Evolutionary conservation across 768 basidiomycete genomes (phyloP).

Genomic region (Dendrothele bispora): DNA sequence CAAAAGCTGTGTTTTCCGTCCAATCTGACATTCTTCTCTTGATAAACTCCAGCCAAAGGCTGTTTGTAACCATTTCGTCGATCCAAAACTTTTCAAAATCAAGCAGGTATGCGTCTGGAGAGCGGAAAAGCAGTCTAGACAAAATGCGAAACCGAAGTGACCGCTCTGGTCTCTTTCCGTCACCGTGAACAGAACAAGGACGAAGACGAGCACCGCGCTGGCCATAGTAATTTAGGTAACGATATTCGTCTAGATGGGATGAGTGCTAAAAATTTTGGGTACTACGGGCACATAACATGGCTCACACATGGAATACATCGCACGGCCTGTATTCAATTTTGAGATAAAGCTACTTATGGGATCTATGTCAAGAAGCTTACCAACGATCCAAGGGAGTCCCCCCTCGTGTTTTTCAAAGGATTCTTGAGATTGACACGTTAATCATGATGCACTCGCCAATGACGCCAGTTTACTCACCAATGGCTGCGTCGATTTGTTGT

Average conservation of each 20-base stretch:
- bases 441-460: slow-evolving; percentile 22
- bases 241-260: neutral
- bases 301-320: neutral
- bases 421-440: neutral
- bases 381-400: no score
- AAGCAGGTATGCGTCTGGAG: slow-evolving; percentile 41
- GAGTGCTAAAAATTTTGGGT: no score
- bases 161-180: slow-evolving; percentile 17
- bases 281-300: slow-evolving; percentile 2
- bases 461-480: no score
- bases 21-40: slow-evolving; percentile 37
- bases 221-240: neutral
- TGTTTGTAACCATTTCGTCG: slow-evolving; percentile 37
- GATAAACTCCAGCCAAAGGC: slow-evolving; percentile 41
- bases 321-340: neutral
- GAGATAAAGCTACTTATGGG: neutral
- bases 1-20: slow-evolving; percentile 42
- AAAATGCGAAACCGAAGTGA: slow-evolving; percentile 33
- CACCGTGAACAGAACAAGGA: slow-evolving; percentile 29
- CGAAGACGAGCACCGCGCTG: neutral
- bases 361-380: no score
- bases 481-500: no score
- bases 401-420: no score
- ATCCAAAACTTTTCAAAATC: slow-evolving; percentile 47
- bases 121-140: slow-evolving; percentile 43